A percentile compares a stretch with the other conserved stretches of the same genome.
Evolutionary conservation across 495 filamentous ascomycete species (phyloP).

Genomic region (Hypoxylon rickii): DNA sequence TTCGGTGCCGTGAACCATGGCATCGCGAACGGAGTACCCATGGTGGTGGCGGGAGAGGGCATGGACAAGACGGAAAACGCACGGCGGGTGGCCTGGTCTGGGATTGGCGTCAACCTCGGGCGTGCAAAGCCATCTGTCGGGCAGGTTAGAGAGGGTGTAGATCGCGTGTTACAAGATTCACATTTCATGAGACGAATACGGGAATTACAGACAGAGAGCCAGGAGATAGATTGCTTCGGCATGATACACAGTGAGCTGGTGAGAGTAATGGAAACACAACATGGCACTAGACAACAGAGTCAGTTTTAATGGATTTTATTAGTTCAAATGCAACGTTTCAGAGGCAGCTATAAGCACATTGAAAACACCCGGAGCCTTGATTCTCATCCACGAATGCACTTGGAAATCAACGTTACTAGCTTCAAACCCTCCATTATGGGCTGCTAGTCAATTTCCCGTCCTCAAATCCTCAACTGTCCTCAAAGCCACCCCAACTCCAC

Average conservation of each 20-base stretch:
- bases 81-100: slow-evolving; percentile 38
- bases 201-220: slow-evolving; percentile 31
- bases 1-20: slow-evolving; percentile 48
- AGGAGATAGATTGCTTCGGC: slow-evolving; percentile 33
- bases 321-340: background rate
- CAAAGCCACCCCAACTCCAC: background rate
- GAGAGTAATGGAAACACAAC: slow-evolving; percentile 16
- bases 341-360: too few species aligned
- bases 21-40: slow-evolving; percentile 44
- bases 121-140: slow-evolving; percentile 25
- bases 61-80: slow-evolving; percentile 47
- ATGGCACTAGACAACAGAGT: slow-evolving; percentile 12
- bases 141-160: slow-evolving; percentile 33
- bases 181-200: slow-evolving; percentile 12
- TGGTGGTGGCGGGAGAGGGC: slow-evolving; percentile 44
- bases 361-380: too few species aligned
- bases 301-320: background rate
- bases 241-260: slow-evolving; percentile 33
- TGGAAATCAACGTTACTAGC: too few species aligned
- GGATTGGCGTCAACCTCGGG: slow-evolving; percentile 42
- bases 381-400: too few species aligned
- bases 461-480: background rate
- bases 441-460: background rate
- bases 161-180: slow-evolving; percentile 29
- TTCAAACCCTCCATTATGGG: too few species aligned